A percentile compares a stretch with the other conserved stretches of the same genome.
phyloP scores from a whole-genome alignment of 768 basidiomycete species.

The Phaffia tasmanica region DNA sequence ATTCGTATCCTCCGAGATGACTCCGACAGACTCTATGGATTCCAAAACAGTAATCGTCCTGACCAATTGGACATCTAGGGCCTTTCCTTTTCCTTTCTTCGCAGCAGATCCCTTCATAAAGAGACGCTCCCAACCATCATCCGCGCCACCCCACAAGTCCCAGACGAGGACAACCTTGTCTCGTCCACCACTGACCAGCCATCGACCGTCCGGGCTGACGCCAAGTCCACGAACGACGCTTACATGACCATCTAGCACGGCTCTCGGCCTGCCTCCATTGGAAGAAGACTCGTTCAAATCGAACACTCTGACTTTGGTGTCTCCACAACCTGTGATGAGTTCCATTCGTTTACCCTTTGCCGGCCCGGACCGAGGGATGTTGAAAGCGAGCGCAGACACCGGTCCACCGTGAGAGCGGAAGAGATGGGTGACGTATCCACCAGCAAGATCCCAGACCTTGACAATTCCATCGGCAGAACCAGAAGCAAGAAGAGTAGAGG shows the following conservation, averaged over 20 bases:
- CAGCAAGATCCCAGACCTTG: slow-evolving; percentile 86
- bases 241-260: slow-evolving; percentile 86
- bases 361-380: slow-evolving; percentile 48
- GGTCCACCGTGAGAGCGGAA: slow-evolving; percentile 98
- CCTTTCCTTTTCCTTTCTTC: slow-evolving; percentile 34
- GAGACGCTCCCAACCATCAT: slow-evolving; percentile 31
- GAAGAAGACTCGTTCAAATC: slow-evolving; percentile 57
- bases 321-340: slow-evolving; percentile 81
- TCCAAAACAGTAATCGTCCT: slow-evolving; percentile 72
- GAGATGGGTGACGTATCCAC: slow-evolving; percentile 82
- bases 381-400: slow-evolving; percentile 78
- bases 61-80: slow-evolving; percentile 43
- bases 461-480: slow-evolving; percentile 94
- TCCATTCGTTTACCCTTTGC: slow-evolving; percentile 47
- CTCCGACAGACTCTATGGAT: slow-evolving; percentile 73
- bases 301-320: slow-evolving; percentile 84
- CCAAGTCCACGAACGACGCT: slow-evolving; percentile 87
- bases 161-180: slow-evolving; percentile 89
- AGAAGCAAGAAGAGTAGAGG: slow-evolving; percentile 72
- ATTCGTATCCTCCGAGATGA: slow-evolving; percentile 49
- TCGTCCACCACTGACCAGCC: slow-evolving; percentile 80
- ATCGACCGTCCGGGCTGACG: slow-evolving; percentile 71
- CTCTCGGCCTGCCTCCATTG: slow-evolving; percentile 50
- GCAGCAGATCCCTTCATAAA: slow-evolving; percentile 44
- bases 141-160: slow-evolving; percentile 51